A percentile compares a stretch with the other conserved stretches of the same genome.
phyloP scores from a whole-genome alignment of 345 rosid genomes.

The Acer campestre region DNA sequence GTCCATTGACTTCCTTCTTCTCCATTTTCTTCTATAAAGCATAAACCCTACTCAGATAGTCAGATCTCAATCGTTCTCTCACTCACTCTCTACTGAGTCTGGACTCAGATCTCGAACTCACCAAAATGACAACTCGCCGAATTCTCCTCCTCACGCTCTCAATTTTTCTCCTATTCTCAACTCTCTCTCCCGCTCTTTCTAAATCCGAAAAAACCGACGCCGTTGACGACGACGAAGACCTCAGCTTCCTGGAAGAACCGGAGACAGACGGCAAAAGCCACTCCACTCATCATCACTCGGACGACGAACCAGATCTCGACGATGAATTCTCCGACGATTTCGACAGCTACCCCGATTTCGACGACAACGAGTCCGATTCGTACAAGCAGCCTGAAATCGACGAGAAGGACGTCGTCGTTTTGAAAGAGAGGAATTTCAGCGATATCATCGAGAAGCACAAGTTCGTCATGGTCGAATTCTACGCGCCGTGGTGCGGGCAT shows the following conservation, averaged over 20 bases:
- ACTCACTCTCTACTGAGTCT: background rate
- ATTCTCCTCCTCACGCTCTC: constrained; percentile 47
- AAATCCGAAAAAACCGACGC: constrained; percentile 19
- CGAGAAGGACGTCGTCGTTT: constrained; percentile 86
- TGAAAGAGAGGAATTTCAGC: constrained; percentile 79
- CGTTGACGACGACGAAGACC: constrained; percentile 28
- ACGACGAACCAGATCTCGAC: constrained; percentile 25
- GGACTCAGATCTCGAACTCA: constrained; percentile 26
- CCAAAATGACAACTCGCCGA: constrained; percentile 47
- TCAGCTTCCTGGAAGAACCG: constrained; percentile 68
- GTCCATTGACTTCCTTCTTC: background rate
- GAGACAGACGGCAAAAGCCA: constrained; percentile 24
- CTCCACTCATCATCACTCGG: constrained; percentile 2
- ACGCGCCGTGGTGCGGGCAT: constrained; percentile 99
- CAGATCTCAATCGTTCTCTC: background rate
- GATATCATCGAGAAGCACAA: constrained; percentile 59
- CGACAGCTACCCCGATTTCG: constrained; percentile 60
- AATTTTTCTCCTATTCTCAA: constrained; percentile 53
- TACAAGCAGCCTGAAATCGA: constrained; percentile 69
- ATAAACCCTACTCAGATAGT: constrained; percentile 28
- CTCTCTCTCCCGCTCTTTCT: constrained; percentile 47
- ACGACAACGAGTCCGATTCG: constrained; percentile 52
- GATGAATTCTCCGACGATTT: constrained; percentile 31
- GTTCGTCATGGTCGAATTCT: constrained; percentile 95
- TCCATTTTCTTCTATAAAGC: background rate